Evolutionary conservation across 192 early-diverging fungal genomes (phyloP).

Genomic region (Fimicolochytrium jonesii): DNA sequence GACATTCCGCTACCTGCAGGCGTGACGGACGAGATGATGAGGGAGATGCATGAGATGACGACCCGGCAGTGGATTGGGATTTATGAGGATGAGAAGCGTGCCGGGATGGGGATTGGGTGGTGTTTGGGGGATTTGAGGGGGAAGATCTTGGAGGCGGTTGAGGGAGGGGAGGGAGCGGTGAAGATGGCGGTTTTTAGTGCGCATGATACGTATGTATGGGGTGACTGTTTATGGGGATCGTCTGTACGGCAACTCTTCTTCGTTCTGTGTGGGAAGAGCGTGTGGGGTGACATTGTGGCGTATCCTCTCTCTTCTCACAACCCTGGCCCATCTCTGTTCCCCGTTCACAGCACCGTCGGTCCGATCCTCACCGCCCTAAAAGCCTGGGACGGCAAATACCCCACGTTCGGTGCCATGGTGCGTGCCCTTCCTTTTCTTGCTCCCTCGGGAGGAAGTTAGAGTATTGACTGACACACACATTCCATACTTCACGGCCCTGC

Average conservation of each 20-base stretch:
- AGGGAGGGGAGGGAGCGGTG: neutral
- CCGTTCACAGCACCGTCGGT: slow-evolving; percentile 15
- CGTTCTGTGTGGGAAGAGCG: no score
- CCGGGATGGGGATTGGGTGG: slow-evolving; percentile 19
- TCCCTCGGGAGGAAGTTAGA: neutral
- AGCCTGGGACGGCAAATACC: slow-evolving; percentile 19
- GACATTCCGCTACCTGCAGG: slow-evolving; percentile 33
- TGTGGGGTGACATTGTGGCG: no score
- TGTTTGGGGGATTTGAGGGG: slow-evolving; percentile 18
- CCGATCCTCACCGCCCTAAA: slow-evolving; percentile 22
- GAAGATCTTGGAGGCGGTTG: slow-evolving; percentile 3
- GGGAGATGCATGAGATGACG: slow-evolving; percentile 18
- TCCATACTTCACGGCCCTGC: no score
- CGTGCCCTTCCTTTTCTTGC: neutral
- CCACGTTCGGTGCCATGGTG: slow-evolving; percentile 24
- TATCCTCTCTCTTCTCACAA: neutral
- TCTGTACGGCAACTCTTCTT: no score
- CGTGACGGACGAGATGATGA: slow-evolving; percentile 29
- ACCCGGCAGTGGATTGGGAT: slow-evolving; percentile 27
- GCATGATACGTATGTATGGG: slow-evolving; percentile 36
- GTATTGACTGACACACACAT: no score
- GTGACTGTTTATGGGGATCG: no score
- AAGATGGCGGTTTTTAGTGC: slow-evolving; percentile 34
- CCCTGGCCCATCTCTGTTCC: neutral
- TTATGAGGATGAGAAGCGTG: slow-evolving; percentile 15